Percentiles rank a stretch among this genome's conserved stretches.
Evolutionary conservation across 2,329 filamentous ascomycete genomes (phyloP).

Genomic region (Endoconidiophora polonica): DNA sequence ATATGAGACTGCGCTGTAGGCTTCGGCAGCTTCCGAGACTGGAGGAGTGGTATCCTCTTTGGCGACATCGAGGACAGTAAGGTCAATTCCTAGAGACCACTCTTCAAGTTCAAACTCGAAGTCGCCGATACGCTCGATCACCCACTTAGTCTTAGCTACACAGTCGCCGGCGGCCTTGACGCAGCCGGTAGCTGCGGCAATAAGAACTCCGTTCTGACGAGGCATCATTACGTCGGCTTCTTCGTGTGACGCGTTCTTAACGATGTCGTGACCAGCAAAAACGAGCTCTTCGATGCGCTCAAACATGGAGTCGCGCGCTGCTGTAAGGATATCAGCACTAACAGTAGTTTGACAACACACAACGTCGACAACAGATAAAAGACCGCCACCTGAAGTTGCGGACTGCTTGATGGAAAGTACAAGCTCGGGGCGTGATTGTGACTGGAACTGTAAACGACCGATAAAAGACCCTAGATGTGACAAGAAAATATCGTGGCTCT

Average conservation of each 20-base stretch:
- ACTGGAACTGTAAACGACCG: conserved; percentile 74
- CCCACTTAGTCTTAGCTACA: conserved; percentile 66
- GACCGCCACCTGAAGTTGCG: conserved; percentile 60
- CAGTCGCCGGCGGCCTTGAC: conserved; percentile 85
- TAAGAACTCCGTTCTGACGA: conserved; percentile 58
- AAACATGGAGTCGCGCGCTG: conserved; percentile 61
- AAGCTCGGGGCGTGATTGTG: conserved; percentile 74
- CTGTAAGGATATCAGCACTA: conserved; percentile 47
- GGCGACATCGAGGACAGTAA: conserved; percentile 32
- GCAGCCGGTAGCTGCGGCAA: conserved; percentile 68
- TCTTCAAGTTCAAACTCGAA: conserved; percentile 67
- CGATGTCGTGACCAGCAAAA: conserved; percentile 62
- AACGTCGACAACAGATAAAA: conserved; percentile 65
- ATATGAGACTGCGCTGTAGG: conserved; percentile 14
- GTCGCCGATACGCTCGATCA: conserved; percentile 79
- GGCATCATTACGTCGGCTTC: conserved; percentile 67
- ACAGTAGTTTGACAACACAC: conserved; percentile 63
- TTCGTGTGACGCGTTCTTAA: conserved; percentile 49
- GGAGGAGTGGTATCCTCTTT: conserved; percentile 17
- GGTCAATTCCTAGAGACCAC: conserved; percentile 35
- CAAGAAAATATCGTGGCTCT: conserved; percentile 73
- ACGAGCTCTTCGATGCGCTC: conserved; percentile 66
- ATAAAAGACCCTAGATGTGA: conserved; percentile 88
- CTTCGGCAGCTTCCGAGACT: conserved; percentile 13
- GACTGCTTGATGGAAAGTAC: conserved; percentile 70